phyloP scores from a whole-genome alignment of 257 asterid genomes.

The Cordia subcordata region DNA sequence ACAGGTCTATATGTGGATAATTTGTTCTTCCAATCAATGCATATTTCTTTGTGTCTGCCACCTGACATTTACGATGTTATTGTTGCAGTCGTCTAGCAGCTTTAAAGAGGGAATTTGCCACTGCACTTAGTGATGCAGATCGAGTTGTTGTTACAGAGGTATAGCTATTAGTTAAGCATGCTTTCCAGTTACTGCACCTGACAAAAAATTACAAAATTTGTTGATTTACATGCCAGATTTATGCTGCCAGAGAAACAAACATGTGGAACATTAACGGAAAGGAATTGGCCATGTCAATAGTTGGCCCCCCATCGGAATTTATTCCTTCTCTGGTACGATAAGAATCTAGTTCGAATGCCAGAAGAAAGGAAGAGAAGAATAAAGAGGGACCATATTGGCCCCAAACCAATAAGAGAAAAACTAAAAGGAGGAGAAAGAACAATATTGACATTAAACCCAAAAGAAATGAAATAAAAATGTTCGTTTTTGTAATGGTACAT shows the following conservation, averaged over 20 bases:
- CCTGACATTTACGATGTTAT: constrained; percentile 1
- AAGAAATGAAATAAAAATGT: no score
- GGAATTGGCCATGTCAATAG: constrained; percentile 30
- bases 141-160: constrained; percentile 38
- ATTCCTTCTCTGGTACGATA: constrained; percentile 30
- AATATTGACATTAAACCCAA: neutral
- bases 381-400: neutral
- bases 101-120: constrained; percentile 29
- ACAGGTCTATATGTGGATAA: constrained; percentile 15
- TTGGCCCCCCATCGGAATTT: constrained; percentile 23
- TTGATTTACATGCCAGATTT: constrained; percentile 20
- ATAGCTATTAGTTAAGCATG: neutral
- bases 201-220: neutral
- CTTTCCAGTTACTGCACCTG: neutral
- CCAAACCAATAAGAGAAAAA: neutral
- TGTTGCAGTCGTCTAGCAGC: constrained; percentile 35
- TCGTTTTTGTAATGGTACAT: neutral
- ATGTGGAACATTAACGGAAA: constrained; percentile 17
- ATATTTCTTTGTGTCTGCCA: neutral
- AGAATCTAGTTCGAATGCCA: neutral
- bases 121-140: constrained; percentile 31
- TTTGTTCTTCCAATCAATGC: neutral
- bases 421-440: neutral
- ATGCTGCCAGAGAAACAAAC: constrained; percentile 34
- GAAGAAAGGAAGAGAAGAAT: neutral